Evolutionary conservation across 306 rosid genomes (phyloP).

Genomic region (Cicer chorassanicum): DNA sequence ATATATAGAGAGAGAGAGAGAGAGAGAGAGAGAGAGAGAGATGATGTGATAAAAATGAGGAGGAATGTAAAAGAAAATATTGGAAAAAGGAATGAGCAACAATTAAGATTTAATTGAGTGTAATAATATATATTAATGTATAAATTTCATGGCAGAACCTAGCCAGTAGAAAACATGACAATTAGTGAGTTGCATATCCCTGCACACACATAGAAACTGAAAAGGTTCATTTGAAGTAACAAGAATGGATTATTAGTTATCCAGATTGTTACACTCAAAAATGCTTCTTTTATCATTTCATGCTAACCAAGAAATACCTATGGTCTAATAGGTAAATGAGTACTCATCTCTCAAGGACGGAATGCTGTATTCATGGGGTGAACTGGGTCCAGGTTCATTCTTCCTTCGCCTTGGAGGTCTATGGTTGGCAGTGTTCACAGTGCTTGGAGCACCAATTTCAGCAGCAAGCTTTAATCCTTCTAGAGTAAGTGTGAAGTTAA

Average conservation of each 20-base stretch:
- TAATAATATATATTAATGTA: slow-evolving; percentile 22
- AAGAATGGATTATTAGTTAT: slow-evolving; percentile 20
- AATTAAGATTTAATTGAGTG: neutral
- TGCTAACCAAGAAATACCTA: slow-evolving; percentile 28
- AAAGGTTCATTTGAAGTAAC: slow-evolving; percentile 11
- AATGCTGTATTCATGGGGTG: slow-evolving; percentile 86
- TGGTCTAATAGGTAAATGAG: slow-evolving; percentile 80
- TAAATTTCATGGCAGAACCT: slow-evolving; percentile 28
- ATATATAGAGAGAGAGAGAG: neutral
- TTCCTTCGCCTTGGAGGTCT: slow-evolving; percentile 96
- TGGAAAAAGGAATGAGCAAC: neutral
- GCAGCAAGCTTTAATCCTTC: slow-evolving; percentile 98
- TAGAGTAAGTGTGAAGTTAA: slow-evolving; percentile 59
- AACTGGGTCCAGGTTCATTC: slow-evolving; percentile 82
- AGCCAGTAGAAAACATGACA: slow-evolving; percentile 2
- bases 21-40: neutral
- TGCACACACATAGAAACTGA: slow-evolving; percentile 2
- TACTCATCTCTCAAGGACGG: slow-evolving; percentile 85
- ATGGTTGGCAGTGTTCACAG: slow-evolving; percentile 78
- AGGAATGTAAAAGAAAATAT: neutral
- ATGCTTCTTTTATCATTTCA: neutral
- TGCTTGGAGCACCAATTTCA: slow-evolving; percentile 82
- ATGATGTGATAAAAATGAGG: neutral
- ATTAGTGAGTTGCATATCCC: neutral
- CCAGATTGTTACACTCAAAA: slow-evolving; percentile 28